These are phyloP conservation scores for Venturia pyrina DNA, from an alignment of 2,329 filamentous ascomycete genomes.

Conservation along the genomic window DNA sequence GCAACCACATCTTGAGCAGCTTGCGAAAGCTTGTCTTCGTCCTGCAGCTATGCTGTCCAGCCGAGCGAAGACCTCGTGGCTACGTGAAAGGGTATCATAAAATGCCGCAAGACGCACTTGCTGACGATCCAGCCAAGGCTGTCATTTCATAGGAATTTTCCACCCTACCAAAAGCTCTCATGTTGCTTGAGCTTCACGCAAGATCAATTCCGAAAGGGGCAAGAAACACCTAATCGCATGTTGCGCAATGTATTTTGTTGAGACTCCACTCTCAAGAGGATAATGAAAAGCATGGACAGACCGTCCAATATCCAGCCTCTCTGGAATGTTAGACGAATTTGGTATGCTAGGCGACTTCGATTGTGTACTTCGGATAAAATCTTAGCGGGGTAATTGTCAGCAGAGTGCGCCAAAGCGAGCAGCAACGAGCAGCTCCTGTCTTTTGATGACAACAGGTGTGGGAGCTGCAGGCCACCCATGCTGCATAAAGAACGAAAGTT, in stretches of 20 bases:
- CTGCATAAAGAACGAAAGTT: neutral
- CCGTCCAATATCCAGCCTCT: neutral
- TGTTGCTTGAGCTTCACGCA: neutral
- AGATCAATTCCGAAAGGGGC: neutral
- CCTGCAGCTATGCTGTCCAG: neutral
- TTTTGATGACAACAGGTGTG: neutral
- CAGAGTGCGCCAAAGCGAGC: neutral
- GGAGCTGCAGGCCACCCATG: neutral
- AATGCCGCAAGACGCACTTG: conserved; percentile 4
- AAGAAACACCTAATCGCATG: neutral
- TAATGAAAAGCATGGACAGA: neutral
- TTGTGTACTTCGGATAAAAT: neutral
- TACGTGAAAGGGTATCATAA: conserved; percentile 6
- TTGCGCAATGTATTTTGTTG: neutral
- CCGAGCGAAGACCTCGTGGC: neutral
- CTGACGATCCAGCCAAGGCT: neutral
- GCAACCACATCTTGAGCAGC: neutral
- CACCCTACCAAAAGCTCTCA: neutral
- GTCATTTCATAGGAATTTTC: neutral
- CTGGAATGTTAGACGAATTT: neutral
- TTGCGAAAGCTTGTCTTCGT: conserved; percentile 3
- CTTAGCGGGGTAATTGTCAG: neutral
- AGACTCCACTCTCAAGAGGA: neutral
- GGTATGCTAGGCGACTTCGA: neutral
- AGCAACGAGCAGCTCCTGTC: neutral